phyloP scores from a whole-genome alignment of 2,329 filamentous ascomycete species.

The Paracoccidioides lutzii region DNA sequence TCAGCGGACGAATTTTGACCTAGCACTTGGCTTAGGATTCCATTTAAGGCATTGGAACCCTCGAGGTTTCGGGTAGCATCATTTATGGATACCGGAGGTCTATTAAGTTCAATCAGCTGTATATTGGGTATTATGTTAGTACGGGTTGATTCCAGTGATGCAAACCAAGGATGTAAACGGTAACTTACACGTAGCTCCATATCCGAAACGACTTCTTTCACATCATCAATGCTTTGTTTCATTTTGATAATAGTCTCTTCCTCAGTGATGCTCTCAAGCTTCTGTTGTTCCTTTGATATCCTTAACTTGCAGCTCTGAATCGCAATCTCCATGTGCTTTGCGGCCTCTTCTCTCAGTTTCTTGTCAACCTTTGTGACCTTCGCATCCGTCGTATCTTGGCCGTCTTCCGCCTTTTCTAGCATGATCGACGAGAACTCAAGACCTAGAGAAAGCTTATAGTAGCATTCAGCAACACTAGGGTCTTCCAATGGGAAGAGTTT shows the following conservation, averaged over 20 bases:
- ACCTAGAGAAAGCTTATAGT: constrained; percentile 91
- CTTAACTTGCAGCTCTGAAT: constrained; percentile 46
- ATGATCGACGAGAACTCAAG: constrained; percentile 84
- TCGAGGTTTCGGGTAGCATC: constrained; percentile 23
- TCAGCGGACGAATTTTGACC: constrained; percentile 40
- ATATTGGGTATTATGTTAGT: not conserved
- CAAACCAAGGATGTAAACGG: not conserved
- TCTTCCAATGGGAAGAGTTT: constrained; percentile 68
- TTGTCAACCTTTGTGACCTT: constrained; percentile 34
- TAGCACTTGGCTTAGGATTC: constrained; percentile 46
- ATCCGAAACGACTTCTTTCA: constrained; percentile 48
- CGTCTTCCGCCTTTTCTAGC: constrained; percentile 26
- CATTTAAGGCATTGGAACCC: constrained; percentile 35
- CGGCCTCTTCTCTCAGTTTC: constrained; percentile 44
- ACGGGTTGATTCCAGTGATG: not conserved
- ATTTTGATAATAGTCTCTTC: constrained; percentile 28
- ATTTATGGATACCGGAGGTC: constrained; percentile 39
- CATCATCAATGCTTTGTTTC: constrained; percentile 42
- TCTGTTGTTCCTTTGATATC: constrained; percentile 40
- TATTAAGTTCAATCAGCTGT: constrained; percentile 45
- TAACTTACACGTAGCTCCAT: constrained; percentile 45
- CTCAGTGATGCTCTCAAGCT: constrained; percentile 28
- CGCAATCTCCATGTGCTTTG: constrained; percentile 46
- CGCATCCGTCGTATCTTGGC: constrained; percentile 30
- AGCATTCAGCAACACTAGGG: constrained; percentile 79